Evolutionary conservation across 1,284 basidiomycete species (phyloP), one percentile per base, ranked within the genome.

Genomic region (Wolfiporia cocos): DNA sequence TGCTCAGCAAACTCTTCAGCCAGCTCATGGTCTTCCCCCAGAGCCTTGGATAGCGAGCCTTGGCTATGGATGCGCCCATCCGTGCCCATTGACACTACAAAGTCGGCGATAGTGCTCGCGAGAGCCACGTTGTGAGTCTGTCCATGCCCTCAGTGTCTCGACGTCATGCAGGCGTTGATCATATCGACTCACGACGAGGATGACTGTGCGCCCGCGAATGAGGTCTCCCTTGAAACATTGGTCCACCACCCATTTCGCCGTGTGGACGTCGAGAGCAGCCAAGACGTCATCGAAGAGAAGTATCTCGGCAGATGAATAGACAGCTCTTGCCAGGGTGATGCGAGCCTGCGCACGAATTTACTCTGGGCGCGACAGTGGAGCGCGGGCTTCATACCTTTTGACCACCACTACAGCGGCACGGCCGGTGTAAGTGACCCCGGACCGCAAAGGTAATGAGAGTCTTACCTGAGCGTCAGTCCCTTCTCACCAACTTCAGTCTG

Each of bases 211-310:
- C 5, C 72, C 78, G 32, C 68, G 63, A 22, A 90, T 62, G 5
- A 90, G 65, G 42, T 82, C 76, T 4, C 85, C 81, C 31, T 64
- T 58, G 59, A 92, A 75, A 49, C 84, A 82, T 38, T 86, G 75
- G n/a, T 86, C 76, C 14, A 88, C 75, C 45, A 90, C 80, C 74
- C 76, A 87, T 46, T 75, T 75, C 0, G 83, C 70, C 1, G 86
- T 91, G 49, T 81, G 74, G 15, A 78, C 72, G 54, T 76, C 74
- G 5, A 75, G 54, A 2, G 70, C 70, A 4, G 69, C 54, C 21
- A 58, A 41, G 23, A 73, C 62, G 55, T 87, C 84, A 57, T 78
- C 77, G 26, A 81, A 65, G 7, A 90, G 67, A 6, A 90, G 59
- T 34, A 83, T 73, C 10, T 73, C 63, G 0, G 82, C 76, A 15